A percentile compares a stretch with the other conserved stretches of the same genome.
Evolutionary conservation across 2,329 filamentous ascomycete species (phyloP).

Genomic region (Trichoderma guizhouense): DNA sequence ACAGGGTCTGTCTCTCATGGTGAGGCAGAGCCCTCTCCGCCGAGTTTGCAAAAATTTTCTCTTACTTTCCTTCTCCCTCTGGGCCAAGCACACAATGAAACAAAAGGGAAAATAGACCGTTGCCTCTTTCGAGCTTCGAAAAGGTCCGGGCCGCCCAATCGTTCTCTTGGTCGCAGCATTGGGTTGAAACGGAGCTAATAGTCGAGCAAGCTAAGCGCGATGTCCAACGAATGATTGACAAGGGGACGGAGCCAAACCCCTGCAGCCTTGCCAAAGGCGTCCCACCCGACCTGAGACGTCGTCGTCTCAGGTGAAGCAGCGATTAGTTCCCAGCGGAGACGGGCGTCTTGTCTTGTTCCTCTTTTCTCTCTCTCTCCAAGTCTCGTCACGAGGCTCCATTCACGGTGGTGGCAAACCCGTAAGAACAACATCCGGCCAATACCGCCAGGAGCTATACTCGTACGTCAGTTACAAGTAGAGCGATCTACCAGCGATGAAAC

Average conservation of each 20-base stretch:
- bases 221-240: constrained; percentile 5
- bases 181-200: constrained; percentile 16
- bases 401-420: neutral
- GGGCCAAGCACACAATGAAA: neutral
- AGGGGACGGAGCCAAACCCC: constrained; percentile 7
- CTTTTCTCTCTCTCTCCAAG: neutral
- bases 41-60: neutral
- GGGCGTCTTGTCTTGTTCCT: neutral
- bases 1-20: neutral
- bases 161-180: neutral
- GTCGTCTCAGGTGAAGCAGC: constrained; percentile 24
- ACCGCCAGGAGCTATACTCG: neutral
- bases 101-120: neutral
- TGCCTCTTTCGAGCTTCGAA: neutral
- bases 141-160: constrained; percentile 9
- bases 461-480: neutral
- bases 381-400: neutral
- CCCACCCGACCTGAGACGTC: constrained; percentile 23
- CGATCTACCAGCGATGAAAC: neutral
- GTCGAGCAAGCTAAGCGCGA: constrained; percentile 6
- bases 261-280: constrained; percentile 16
- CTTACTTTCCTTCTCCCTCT: neutral
- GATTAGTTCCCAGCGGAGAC: constrained; percentile 13
- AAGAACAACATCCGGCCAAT: neutral
- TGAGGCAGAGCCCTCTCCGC: neutral